Base-by-base conservation (phyloP, 371 early-diverging fungal genomes). In the Apophysomyces sp. region DNA sequence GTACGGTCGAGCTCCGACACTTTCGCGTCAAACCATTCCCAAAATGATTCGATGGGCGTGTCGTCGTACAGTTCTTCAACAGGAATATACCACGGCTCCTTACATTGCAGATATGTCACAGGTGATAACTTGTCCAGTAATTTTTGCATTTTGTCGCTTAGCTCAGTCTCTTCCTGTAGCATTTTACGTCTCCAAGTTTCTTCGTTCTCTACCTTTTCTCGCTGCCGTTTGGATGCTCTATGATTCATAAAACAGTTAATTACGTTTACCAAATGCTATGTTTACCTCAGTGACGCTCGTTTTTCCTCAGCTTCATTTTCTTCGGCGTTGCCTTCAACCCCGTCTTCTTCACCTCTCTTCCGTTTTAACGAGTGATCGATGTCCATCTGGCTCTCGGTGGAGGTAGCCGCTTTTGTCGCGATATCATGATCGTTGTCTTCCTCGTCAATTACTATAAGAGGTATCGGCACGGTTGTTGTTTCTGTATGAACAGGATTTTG, bases 191-290 rank as follows among this genome's bases (percentile, higher is more conserved):
- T 73, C 0, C 82, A 78, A 4, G 66, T 73, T 55, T 86, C 85
- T 57, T 83, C 83, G 34, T 78, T 83, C 16, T 80, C 84, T 18
- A 83, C 66, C 52, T 86, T 84, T 51, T 86, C 83, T 3, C 74
- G 67, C 26, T 83, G 81, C 1, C 86, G 76, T 41, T 83, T 84
- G n/a, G 84, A 86, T n/a, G 84, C 73, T 62, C 86, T 86, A 59
- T 55, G 29, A 30, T 31, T 7, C n/a, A n/a, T n/a, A n/a, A n/a
- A n/a, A n/a, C n/a, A n/a, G n/a, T n/a, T n/a, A n/a, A 28, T 7
- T 18, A 31, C 9, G 16, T 13, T 29, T 13, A 36, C n/a, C 56
- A 29, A 52, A 36, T 16, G 18, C 49, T 44, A 44, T 7, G 18
- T 13, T 57, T 77, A 86, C 86, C 85, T 74, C 40, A 84, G 63